These are phyloP conservation scores for Coemansia sp. DNA, from an alignment of 192 early-diverging fungal species.

Conservation along the genomic window DNA sequence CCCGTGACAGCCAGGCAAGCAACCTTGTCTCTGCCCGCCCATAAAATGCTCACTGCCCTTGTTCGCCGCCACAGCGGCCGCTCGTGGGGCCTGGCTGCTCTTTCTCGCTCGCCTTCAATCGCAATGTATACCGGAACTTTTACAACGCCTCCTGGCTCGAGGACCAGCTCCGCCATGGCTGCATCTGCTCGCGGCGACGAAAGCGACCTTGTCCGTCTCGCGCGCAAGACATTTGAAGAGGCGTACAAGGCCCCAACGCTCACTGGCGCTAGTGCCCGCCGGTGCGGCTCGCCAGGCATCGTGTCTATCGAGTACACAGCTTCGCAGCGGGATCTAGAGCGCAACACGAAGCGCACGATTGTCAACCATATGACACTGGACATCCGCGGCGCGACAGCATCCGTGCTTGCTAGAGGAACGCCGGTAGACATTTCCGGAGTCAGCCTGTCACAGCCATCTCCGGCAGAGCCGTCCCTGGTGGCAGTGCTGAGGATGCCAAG, in stretches of 20 bases:
- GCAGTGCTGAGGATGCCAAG: conserved; percentile 36
- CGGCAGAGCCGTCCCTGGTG: conserved; percentile 25
- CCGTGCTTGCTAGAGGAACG: conserved; percentile 20
- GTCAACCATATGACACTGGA: conserved; percentile 32
- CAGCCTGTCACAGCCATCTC: conserved; percentile 24
- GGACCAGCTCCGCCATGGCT: too few species aligned
- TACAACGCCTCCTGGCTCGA: too few species aligned
- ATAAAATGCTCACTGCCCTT: too few species aligned
- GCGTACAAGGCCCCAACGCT: conserved; percentile 15
- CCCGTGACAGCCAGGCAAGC: too few species aligned
- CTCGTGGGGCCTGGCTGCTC: too few species aligned
- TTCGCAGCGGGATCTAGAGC: conserved; percentile 52
- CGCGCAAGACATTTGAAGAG: conserved; percentile 23
- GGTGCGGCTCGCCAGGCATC: conserved; percentile 3
- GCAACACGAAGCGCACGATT: conserved; percentile 49
- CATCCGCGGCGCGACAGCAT: conserved; percentile 7
- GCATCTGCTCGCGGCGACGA: too few species aligned
- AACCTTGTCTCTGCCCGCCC: too few species aligned
- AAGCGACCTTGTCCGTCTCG: conserved; percentile 23
- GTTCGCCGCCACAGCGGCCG: too few species aligned
- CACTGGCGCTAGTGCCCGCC: conserved; percentile 6
- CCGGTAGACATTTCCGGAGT: conserved; percentile 33
- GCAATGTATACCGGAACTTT: too few species aligned
- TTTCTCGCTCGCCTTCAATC: too few species aligned
- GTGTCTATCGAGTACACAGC: conserved; percentile 24